Conservation (phyloP, 2,329 filamentous ascomycete genomes). For the Exophiala sp. region DNA sequence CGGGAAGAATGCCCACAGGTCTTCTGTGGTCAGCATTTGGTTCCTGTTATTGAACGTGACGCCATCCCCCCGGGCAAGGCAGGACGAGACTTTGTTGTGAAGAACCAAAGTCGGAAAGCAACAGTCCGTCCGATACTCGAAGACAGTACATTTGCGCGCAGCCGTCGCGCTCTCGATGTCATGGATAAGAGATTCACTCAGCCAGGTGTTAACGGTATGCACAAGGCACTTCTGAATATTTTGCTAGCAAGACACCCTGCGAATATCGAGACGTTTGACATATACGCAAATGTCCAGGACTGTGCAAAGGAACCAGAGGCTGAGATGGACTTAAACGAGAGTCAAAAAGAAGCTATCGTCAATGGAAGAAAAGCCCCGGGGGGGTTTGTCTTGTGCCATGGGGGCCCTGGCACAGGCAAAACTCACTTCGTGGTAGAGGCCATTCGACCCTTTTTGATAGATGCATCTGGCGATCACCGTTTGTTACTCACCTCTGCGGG, state of each 20-base stretch:
- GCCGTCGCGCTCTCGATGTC: background rate
- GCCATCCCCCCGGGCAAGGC: background rate
- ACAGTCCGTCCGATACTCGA: background rate
- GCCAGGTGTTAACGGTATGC: background rate
- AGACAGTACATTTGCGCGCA: background rate
- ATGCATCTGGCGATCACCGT: background rate
- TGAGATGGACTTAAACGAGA: constrained; percentile 7
- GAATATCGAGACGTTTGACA: background rate
- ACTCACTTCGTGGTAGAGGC: constrained; percentile 15
- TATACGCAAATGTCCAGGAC: constrained; percentile 3
- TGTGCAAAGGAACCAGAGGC: background rate
- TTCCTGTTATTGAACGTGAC: no score
- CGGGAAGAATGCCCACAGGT: no score
- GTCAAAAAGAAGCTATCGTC: constrained; percentile 7
- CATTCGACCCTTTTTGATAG: constrained; percentile 4
- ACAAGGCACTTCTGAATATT: background rate
- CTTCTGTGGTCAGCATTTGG: no score
- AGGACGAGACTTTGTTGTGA: background rate
- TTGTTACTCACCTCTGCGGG: constrained; percentile 5
- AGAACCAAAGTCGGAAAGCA: background rate
- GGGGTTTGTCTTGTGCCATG: constrained; percentile 9
- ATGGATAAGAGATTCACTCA: background rate
- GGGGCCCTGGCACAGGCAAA: constrained; percentile 11
- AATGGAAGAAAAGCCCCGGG: constrained; percentile 2
- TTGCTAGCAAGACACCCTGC: background rate